Conservation (phyloP, 495 filamentous ascomycete species). For the Terfezia claveryi region DNA sequence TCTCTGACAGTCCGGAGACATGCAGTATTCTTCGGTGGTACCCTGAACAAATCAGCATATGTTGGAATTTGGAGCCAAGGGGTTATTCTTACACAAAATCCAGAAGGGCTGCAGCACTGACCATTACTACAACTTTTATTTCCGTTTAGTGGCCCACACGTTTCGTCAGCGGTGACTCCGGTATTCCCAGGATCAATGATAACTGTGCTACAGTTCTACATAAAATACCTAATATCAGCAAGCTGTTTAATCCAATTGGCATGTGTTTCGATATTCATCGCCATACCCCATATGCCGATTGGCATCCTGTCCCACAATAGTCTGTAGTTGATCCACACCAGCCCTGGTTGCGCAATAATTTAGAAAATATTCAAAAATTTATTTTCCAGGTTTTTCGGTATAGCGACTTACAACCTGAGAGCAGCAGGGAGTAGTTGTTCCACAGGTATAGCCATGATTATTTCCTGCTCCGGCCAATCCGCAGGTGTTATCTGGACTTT, state of each 20-base stretch:
- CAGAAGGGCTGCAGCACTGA: constrained; percentile 33
- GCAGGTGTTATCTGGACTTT: constrained; percentile 24
- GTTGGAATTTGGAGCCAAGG: background rate
- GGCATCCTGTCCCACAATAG: constrained; percentile 33
- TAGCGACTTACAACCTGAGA: constrained; percentile 13
- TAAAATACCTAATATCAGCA: too few relatives aligned
- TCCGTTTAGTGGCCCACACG: constrained; percentile 11
- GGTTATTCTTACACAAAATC: constrained; percentile 13
- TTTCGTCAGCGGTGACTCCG: background rate
- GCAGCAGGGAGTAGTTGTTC: constrained; percentile 8
- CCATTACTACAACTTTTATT: constrained; percentile 23
- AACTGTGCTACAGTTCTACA: too few relatives aligned
- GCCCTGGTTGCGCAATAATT: constrained; percentile 7
- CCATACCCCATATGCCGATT: constrained; percentile 14
- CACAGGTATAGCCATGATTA: constrained; percentile 10
- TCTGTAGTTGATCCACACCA: constrained; percentile 28
- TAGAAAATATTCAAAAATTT: background rate
- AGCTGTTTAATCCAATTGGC: too few relatives aligned
- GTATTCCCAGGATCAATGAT: too few relatives aligned
- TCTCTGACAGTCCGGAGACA: constrained; percentile 35
- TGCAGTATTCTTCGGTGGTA: constrained; percentile 30
- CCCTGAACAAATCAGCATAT: constrained; percentile 29
- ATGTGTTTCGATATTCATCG: too few relatives aligned
- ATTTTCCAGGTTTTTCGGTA: background rate
- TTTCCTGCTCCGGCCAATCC: constrained; percentile 17